Evolutionary conservation across 2,329 filamentous ascomycete species (phyloP).

Genomic region (Whalleya microplaca): DNA sequence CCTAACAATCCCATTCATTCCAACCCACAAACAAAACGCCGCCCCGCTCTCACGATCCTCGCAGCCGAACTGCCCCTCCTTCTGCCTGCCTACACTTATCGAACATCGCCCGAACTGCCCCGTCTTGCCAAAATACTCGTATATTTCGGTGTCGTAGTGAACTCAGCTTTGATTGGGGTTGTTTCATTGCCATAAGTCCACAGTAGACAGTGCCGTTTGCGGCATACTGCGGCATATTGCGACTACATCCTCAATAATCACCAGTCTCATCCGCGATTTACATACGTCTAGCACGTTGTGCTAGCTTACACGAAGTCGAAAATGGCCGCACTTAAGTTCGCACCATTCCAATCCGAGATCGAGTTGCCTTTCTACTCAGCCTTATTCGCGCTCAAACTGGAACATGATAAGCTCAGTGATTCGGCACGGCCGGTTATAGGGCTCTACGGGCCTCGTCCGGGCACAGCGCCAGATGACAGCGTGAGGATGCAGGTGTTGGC

Average conservation of each 20-base stretch:
- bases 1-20: slow-evolving; percentile 1
- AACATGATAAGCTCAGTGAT: slow-evolving; percentile 95
- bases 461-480: slow-evolving; percentile 72
- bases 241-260: background rate
- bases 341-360: slow-evolving; percentile 90
- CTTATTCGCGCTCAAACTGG: slow-evolving; percentile 91
- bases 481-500: slow-evolving; percentile 90
- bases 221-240: background rate
- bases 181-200: background rate
- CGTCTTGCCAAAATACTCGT: background rate
- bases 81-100: background rate
- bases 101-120: background rate
- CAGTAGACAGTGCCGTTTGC: background rate
- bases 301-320: slow-evolving; percentile 3
- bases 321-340: slow-evolving; percentile 65
- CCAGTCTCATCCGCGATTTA: background rate
- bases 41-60: slow-evolving; percentile 21
- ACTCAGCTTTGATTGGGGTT: too few species aligned
- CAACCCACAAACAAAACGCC: slow-evolving; percentile 1
- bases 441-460: slow-evolving; percentile 80
- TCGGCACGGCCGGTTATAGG: slow-evolving; percentile 86
- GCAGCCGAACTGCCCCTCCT: slow-evolving; percentile 18
- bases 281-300: background rate
- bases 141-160: background rate
- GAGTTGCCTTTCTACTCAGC: slow-evolving; percentile 94